These are phyloP conservation scores for Teratosphaeria nubilosa DNA, from an alignment of 2,329 filamentous ascomycete genomes.

Conservation along the genomic window DNA sequence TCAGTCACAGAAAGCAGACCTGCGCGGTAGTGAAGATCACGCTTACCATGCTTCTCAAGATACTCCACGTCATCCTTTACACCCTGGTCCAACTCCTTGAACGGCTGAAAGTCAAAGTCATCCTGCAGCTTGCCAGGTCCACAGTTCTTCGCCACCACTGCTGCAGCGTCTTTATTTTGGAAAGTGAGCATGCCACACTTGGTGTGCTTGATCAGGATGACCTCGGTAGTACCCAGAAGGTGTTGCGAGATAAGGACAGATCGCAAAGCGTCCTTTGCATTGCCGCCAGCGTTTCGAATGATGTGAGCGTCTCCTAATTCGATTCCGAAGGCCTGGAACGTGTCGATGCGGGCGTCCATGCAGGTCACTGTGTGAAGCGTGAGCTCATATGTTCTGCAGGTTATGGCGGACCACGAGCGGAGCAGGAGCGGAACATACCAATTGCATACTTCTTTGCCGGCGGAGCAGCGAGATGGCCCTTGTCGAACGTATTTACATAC, in stretches of 20 bases:
- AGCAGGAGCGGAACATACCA: slow-evolving; percentile 32
- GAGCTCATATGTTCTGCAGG: not conserved
- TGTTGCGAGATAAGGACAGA: slow-evolving; percentile 72
- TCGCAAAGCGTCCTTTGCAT: slow-evolving; percentile 57
- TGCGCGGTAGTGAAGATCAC: not conserved
- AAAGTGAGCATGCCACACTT: slow-evolving; percentile 56
- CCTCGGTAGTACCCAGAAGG: slow-evolving; percentile 64
- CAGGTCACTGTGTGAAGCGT: slow-evolving; percentile 49
- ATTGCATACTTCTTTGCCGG: slow-evolving; percentile 60
- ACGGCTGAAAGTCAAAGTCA: slow-evolving; percentile 50
- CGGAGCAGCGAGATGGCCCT: slow-evolving; percentile 56
- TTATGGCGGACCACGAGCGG: not conserved
- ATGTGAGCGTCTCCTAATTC: slow-evolving; percentile 64
- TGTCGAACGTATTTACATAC: slow-evolving; percentile 51
- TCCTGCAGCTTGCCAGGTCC: slow-evolving; percentile 14
- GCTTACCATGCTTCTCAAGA: slow-evolving; percentile 42
- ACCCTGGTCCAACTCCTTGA: slow-evolving; percentile 52
- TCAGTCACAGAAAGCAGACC: not conserved
- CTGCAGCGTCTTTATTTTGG: slow-evolving; percentile 46
- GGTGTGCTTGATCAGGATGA: slow-evolving; percentile 57
- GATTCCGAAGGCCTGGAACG: slow-evolving; percentile 59
- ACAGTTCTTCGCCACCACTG: slow-evolving; percentile 46
- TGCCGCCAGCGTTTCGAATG: slow-evolving; percentile 24
- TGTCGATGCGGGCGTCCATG: slow-evolving; percentile 69
- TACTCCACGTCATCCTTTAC: slow-evolving; percentile 57